phyloP scores from a whole-genome alignment of 208 protist species.

The Trypanosoma melophagium region DNA sequence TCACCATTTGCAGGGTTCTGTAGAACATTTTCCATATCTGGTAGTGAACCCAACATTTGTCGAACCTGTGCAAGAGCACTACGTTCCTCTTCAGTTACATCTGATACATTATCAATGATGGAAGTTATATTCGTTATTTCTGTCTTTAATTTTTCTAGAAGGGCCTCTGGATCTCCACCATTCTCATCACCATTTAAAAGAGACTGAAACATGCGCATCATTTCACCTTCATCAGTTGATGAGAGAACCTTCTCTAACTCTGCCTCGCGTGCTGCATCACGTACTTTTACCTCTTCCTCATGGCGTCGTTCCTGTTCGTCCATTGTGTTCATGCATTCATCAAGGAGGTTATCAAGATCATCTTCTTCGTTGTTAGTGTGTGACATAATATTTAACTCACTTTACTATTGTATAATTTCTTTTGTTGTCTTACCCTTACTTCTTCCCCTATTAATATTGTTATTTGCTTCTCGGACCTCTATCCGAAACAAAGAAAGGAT shows the following conservation, averaged over 20 bases:
- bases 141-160: constrained; percentile 49
- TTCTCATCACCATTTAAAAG: constrained; percentile 29
- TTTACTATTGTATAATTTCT: no score
- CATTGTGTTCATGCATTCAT: constrained; percentile 79
- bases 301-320: constrained; percentile 70
- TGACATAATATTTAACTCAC: constrained; percentile 27
- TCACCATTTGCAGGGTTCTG: not conserved
- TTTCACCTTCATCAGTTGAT: constrained; percentile 20
- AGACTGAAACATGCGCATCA: constrained; percentile 24
- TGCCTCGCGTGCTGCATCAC: constrained; percentile 50
- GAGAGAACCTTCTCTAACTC: constrained; percentile 50
- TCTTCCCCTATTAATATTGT: no score
- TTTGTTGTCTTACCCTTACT: no score
- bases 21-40: not conserved
- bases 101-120: constrained; percentile 10
- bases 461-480: no score
- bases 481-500: no score
- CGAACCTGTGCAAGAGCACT: constrained; percentile 27
- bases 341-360: constrained; percentile 80
- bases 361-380: constrained; percentile 37
- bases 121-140: constrained; percentile 17
- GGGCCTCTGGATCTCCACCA: constrained; percentile 35
- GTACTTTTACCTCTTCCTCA: constrained; percentile 51
- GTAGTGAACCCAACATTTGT: constrained; percentile 42
- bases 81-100: constrained; percentile 19